phyloP scores from a whole-genome alignment of 108 stramenopile species.

The Nannochloropsis salina region DNA sequence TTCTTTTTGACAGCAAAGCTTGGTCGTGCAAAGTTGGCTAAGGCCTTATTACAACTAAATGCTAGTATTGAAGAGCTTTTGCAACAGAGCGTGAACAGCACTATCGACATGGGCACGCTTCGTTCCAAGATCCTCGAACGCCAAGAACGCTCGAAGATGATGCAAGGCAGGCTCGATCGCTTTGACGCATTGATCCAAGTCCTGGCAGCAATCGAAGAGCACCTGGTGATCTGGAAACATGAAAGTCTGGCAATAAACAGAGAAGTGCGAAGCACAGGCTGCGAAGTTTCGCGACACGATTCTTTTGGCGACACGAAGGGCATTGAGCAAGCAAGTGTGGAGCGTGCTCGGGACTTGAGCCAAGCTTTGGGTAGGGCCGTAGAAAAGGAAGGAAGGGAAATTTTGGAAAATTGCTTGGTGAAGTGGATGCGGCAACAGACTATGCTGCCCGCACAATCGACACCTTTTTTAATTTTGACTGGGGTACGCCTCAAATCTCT shows the following conservation, averaged over 20 bases:
- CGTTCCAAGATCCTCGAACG: background rate
- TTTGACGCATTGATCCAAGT: background rate
- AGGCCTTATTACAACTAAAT: background rate
- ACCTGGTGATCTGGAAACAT: background rate
- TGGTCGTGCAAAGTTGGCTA: background rate
- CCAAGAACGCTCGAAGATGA: background rate
- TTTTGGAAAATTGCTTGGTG: background rate
- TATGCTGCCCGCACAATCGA: background rate
- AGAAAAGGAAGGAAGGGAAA: background rate
- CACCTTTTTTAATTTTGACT: background rate
- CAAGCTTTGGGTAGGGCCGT: background rate
- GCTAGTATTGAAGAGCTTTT: background rate
- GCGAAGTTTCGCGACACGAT: no score
- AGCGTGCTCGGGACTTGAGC: background rate
- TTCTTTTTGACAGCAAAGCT: background rate
- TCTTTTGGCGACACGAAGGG: no score
- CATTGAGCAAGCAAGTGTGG: background rate
- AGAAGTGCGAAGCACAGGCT: background rate
- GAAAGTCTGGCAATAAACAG: background rate
- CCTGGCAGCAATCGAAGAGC: constrained; percentile 12
- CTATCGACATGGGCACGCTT: background rate
- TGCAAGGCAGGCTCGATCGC: background rate
- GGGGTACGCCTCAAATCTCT: background rate
- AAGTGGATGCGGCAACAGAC: background rate
- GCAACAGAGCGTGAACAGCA: background rate